Base-by-base conservation (phyloP, 2,329 filamentous ascomycete genomes). In the Pseudogymnoascus sp. region DNA sequence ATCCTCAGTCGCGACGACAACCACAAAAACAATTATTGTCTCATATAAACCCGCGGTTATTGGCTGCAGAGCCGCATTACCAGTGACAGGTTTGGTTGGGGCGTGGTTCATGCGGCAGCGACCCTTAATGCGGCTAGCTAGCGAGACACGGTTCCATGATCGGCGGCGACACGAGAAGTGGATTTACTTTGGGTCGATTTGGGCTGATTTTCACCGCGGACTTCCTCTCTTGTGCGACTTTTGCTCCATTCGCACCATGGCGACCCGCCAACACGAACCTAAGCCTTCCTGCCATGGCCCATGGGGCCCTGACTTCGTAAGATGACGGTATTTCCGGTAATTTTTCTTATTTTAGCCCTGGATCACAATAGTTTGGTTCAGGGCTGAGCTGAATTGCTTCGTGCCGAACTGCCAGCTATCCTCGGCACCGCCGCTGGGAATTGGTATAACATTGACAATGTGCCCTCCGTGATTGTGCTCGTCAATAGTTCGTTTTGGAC, bases 281-380 rank as follows among this genome's bases (percentile, higher is more conserved):
- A 54, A 54, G 28, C 28, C 47, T 54, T 54, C 14, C 28, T 34
- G 47, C 4, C 47, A 54, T 7, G 28, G 28, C n/a, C 47, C 4
- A 50, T 54, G 8, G 47, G n/a, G 32, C 47, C 47, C 47, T 54
- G 47, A 54, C 47, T 54, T 54, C 47, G 47, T 54, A 54, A 54
- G 9, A 54, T 54, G 47, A 54, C 47, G 47, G 28, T 54, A 54
- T 54, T 54, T 32, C 47, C 12, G 25, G 47, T 54, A 4, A 18
- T 54, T 54, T 54, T 50, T 30, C 43, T 54, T 54, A 54, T 54
- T 54, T 32, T 54, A 54, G 47, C 28, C 28, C 16, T 20, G 43
- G 14, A 54, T 16, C 47, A 14, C 22, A 25, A 25, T 7, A 32
- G 16, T 32, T 54, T 25, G 22, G 22, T 25, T 25, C 22, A 25